Conservation (phyloP, 768 basidiomycete species). For the Pulveroboletus sp. region DNA sequence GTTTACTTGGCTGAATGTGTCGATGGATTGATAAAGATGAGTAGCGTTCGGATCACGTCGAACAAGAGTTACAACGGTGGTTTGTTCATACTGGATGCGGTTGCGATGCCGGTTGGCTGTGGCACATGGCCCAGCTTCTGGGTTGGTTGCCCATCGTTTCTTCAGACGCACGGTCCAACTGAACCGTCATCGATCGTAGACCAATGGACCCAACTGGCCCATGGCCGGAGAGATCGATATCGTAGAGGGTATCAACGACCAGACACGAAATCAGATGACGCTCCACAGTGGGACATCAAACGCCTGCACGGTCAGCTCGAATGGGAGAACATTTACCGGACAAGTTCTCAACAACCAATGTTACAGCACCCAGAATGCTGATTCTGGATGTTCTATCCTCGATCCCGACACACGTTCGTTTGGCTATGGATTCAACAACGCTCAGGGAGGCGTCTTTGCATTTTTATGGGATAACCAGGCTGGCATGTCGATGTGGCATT, state of each 20-base stretch:
- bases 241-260: conserved; percentile 64
- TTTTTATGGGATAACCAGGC: conserved; percentile 44
- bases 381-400: conserved; percentile 47
- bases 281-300: conserved; percentile 53
- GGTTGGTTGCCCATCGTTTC: conserved; percentile 24
- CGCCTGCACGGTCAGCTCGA: conserved; percentile 17
- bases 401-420: conserved; percentile 42
- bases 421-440: conserved; percentile 29
- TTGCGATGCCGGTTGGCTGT: conserved; percentile 66
- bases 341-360: conserved; percentile 31
- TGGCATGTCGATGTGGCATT: conserved; percentile 56
- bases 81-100: conserved; percentile 70
- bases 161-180: background rate
- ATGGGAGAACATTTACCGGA: conserved; percentile 20
- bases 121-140: conserved; percentile 58
- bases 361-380: conserved; percentile 36
- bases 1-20: background rate
- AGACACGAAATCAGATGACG: conserved; percentile 57
- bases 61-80: conserved; percentile 56
- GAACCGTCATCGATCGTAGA: conserved; percentile 16
- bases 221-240: conserved; percentile 63
- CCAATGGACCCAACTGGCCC: conserved; percentile 54
- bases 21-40: background rate
- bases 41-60: conserved; percentile 63
- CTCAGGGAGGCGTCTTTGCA: conserved; percentile 52